Evolutionary conservation across 345 rosid species (phyloP).

Genomic region (Fremontodendron californicum): DNA sequence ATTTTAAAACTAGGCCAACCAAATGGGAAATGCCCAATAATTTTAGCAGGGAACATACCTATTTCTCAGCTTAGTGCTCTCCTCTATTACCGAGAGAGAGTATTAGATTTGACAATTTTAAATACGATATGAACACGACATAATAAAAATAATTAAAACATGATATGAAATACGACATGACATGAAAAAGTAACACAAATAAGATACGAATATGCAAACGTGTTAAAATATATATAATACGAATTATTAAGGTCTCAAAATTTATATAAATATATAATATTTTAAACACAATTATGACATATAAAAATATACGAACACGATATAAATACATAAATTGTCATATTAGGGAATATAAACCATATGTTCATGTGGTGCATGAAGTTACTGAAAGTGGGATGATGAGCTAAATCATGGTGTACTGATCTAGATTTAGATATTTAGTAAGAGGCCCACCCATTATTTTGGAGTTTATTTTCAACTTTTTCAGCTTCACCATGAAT

Average conservation of each 20-base stretch:
- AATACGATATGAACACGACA: too few species aligned
- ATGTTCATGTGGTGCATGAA: neutral
- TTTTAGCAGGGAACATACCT: neutral
- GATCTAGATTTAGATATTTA: neutral
- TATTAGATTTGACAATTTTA: too few species aligned
- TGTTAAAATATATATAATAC: too few species aligned
- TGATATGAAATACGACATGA: too few species aligned
- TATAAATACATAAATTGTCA: too few species aligned
- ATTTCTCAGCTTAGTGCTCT: neutral
- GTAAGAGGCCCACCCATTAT: neutral
- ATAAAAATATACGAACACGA: too few species aligned
- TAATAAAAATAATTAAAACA: too few species aligned
- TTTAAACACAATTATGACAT: too few species aligned
- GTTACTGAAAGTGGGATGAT: neutral
- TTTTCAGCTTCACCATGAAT: neutral
- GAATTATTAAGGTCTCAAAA: too few species aligned
- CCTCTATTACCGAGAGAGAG: neutral
- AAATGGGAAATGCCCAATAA: neutral
- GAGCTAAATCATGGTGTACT: neutral
- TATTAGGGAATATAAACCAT: neutral
- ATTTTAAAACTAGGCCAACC: neutral
- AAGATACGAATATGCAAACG: too few species aligned
- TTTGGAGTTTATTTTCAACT: neutral
- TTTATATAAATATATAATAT: too few species aligned
- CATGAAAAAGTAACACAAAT: too few species aligned